These are phyloP conservation scores for Mariannaea elegans DNA, from an alignment of 2,329 filamentous ascomycete genomes.

Conservation along the genomic window DNA sequence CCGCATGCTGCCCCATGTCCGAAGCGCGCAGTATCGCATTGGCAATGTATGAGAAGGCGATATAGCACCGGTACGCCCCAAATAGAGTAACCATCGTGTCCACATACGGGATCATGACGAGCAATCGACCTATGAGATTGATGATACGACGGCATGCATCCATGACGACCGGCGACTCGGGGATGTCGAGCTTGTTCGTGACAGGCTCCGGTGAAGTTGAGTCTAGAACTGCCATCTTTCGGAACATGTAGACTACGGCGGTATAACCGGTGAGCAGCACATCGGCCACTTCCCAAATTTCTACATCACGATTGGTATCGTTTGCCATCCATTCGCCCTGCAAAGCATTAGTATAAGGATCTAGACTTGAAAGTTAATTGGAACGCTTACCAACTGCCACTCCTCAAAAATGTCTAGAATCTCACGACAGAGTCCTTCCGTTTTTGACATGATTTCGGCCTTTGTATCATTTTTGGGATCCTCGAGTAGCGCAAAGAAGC, in stretches of 20 bases:
- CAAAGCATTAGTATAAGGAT: neutral
- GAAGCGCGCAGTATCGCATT: conserved; percentile 33
- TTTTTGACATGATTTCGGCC: conserved; percentile 36
- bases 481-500: conserved; percentile 43
- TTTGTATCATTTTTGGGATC: conserved; percentile 30
- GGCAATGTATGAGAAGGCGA: conserved; percentile 41
- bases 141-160: conserved; percentile 38
- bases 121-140: conserved; percentile 26
- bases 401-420: conserved; percentile 39
- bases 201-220: conserved; percentile 39
- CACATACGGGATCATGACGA: conserved; percentile 34
- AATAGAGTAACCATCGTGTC: conserved; percentile 37
- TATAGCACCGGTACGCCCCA: conserved; percentile 41
- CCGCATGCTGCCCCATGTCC: conserved; percentile 22
- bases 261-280: conserved; percentile 43
- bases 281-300: conserved; percentile 41
- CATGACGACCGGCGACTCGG: conserved; percentile 41
- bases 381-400: conserved; percentile 39
- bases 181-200: conserved; percentile 40
- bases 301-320: conserved; percentile 28
- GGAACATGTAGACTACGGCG: conserved; percentile 46
- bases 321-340: conserved; percentile 39
- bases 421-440: conserved; percentile 40
- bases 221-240: conserved; percentile 41
- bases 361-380: too few relatives aligned